Evolutionary conservation across 2,329 filamentous ascomycete genomes (phyloP).

Genomic region (Fusarium dimerum): DNA sequence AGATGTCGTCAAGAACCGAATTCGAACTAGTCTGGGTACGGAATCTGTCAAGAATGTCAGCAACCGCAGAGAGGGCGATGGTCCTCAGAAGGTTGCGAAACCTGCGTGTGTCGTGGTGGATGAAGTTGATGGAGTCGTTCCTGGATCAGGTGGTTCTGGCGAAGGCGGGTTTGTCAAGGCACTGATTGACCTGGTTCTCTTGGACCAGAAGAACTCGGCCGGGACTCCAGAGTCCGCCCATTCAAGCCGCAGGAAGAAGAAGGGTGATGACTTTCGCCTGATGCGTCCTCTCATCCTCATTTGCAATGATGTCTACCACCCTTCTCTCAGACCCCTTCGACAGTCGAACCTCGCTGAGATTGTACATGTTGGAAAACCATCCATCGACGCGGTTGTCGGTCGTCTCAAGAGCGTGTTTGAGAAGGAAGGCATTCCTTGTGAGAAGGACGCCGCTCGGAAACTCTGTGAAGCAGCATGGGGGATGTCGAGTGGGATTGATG

Average conservation of each 20-base stretch:
- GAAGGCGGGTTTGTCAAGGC: slow-evolving; percentile 97
- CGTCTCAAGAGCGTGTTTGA: slow-evolving; percentile 83
- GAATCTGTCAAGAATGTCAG: slow-evolving; percentile 84
- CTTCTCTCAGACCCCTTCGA: slow-evolving; percentile 82
- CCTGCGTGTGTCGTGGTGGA: slow-evolving; percentile 95
- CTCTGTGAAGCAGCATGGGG: slow-evolving; percentile 84
- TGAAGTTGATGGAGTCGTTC: slow-evolving; percentile 92
- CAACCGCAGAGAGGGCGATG: slow-evolving; percentile 57
- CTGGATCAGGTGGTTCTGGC: slow-evolving; percentile 72
- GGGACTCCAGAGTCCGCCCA: slow-evolving; percentile 27
- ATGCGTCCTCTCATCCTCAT: slow-evolving; percentile 89
- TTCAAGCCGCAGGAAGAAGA: slow-evolving; percentile 58
- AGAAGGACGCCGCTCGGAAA: slow-evolving; percentile 84
- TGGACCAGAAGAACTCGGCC: slow-evolving; percentile 77
- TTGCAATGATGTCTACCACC: slow-evolving; percentile 96
- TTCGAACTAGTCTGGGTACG: slow-evolving; percentile 88
- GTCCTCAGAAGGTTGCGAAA: slow-evolving; percentile 69
- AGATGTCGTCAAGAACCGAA: slow-evolving; percentile 86
- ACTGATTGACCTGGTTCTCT: slow-evolving; percentile 82
- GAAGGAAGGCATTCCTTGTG: slow-evolving; percentile 84
- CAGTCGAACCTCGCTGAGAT: slow-evolving; percentile 85
- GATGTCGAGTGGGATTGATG: slow-evolving; percentile 70
- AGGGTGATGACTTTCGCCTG: slow-evolving; percentile 83
- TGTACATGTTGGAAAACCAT: slow-evolving; percentile 86
- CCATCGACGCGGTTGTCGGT: slow-evolving; percentile 79